Conservation (phyloP, 306 rosid genomes). For the Vigna nakashimae region DNA sequence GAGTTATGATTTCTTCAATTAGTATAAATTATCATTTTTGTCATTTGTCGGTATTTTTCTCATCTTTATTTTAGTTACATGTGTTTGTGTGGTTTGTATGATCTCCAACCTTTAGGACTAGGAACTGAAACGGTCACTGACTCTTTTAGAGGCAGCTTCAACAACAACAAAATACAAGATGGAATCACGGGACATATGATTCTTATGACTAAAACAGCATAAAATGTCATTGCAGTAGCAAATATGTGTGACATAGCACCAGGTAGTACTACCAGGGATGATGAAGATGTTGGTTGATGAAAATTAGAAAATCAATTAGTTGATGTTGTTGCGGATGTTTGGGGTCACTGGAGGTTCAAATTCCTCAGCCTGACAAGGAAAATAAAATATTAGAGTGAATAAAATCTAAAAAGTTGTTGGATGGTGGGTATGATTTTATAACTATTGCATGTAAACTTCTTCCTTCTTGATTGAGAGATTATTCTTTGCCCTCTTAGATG, state of each 20-base stretch:
- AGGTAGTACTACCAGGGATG: constrained; percentile 17
- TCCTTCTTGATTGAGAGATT: constrained; percentile 9
- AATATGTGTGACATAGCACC: constrained; percentile 34
- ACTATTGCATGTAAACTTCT: background rate
- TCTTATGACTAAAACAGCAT: constrained; percentile 48
- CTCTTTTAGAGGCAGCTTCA: constrained; percentile 40
- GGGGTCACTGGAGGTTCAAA: constrained; percentile 66
- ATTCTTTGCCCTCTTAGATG: background rate
- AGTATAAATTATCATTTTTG: no score
- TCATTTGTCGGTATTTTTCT: no score
- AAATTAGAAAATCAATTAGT: constrained; percentile 37
- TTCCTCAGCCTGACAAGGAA: constrained; percentile 67
- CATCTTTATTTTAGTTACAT: no score
- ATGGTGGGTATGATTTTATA: background rate
- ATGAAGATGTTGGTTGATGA: constrained; percentile 23
- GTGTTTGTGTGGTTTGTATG: no score
- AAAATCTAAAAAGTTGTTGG: background rate
- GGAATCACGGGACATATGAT: constrained; percentile 50
- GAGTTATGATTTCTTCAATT: no score
- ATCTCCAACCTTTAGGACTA: constrained; percentile 16
- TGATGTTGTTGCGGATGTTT: constrained; percentile 37
- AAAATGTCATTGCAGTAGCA: constrained; percentile 45
- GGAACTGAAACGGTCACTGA: constrained; percentile 41
- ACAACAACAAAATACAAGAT: constrained; percentile 37
- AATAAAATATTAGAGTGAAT: constrained; percentile 20